phyloP scores from a whole-genome alignment of 1,139 yeast species.

The Diutina rugosa region DNA sequence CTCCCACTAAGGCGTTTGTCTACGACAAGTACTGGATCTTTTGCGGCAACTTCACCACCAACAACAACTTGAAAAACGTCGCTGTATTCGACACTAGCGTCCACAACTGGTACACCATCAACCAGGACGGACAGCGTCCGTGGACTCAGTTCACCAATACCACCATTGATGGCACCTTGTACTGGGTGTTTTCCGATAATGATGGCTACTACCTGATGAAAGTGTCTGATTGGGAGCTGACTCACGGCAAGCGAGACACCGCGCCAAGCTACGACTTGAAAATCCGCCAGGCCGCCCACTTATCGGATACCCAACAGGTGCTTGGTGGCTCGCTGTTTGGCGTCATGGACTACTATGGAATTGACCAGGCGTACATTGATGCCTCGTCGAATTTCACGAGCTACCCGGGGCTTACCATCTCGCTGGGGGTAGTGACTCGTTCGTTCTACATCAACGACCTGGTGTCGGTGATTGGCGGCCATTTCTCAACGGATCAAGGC shows the following conservation, averaged over 20 bases:
- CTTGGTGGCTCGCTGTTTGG: conserved; percentile 28
- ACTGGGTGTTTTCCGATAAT: conserved; percentile 20
- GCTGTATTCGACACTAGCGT: not conserved
- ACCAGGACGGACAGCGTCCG: not conserved
- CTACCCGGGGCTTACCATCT: conserved; percentile 12
- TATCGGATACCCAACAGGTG: conserved; percentile 12
- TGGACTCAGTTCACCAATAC: conserved; percentile 23
- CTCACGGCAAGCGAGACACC: conserved; percentile 19
- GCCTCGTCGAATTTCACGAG: conserved; percentile 9
- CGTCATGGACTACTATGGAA: conserved; percentile 19
- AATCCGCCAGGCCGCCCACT: not conserved
- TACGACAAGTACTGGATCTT: not conserved
- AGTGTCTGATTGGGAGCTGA: conserved; percentile 23
- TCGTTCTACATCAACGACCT: conserved; percentile 35
- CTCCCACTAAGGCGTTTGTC: not conserved
- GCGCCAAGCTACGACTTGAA: conserved; percentile 6
- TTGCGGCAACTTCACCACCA: conserved; percentile 21
- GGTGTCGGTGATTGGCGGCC: conserved; percentile 40
- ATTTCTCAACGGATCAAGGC: conserved; percentile 13
- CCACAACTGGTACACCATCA: not conserved
- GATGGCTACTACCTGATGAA: conserved; percentile 11
- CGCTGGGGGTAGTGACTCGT: conserved; percentile 26
- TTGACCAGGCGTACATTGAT: conserved; percentile 18
- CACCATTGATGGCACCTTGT: conserved; percentile 21
- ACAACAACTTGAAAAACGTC: not conserved